These are phyloP conservation scores for Euphorbia celastroides DNA, from an alignment of 441 rosid species.

Conservation along the genomic window DNA sequence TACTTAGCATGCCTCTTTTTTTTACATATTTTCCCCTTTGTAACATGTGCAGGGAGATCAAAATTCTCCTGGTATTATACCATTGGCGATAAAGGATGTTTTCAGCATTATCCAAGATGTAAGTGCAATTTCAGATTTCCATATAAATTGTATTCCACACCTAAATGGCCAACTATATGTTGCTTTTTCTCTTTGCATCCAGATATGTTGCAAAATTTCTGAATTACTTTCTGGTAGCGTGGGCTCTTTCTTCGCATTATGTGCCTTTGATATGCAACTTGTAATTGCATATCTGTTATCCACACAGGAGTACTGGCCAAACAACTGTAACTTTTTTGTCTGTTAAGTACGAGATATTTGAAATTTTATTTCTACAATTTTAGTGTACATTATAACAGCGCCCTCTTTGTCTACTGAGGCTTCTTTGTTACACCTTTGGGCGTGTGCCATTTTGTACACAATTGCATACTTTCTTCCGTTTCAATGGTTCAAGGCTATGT, in stretches of 20 bases:
- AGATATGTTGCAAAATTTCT: background rate
- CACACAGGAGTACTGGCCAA: background rate
- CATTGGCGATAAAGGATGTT: constrained; percentile 69
- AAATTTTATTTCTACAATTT: background rate
- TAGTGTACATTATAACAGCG: background rate
- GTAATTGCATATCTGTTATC: background rate
- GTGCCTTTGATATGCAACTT: background rate
- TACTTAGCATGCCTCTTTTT: constrained; percentile 6
- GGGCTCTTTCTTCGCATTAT: background rate
- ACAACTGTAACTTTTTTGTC: background rate
- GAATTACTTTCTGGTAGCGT: background rate
- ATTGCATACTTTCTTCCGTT: background rate
- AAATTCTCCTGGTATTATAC: constrained; percentile 73
- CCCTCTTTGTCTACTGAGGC: background rate
- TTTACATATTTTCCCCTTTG: constrained; percentile 13
- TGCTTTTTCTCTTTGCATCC: background rate
- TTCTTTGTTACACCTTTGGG: background rate
- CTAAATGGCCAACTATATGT: background rate
- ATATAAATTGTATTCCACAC: background rate
- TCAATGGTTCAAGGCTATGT: background rate
- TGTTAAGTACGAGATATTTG: background rate
- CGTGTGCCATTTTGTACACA: background rate
- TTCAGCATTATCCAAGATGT: constrained; percentile 79
- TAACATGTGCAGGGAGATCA: constrained; percentile 63
- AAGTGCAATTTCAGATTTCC: constrained; percentile 25